phyloP scores from a whole-genome alignment of 148 eudicot species.

The Pharnaceum exiguum region DNA sequence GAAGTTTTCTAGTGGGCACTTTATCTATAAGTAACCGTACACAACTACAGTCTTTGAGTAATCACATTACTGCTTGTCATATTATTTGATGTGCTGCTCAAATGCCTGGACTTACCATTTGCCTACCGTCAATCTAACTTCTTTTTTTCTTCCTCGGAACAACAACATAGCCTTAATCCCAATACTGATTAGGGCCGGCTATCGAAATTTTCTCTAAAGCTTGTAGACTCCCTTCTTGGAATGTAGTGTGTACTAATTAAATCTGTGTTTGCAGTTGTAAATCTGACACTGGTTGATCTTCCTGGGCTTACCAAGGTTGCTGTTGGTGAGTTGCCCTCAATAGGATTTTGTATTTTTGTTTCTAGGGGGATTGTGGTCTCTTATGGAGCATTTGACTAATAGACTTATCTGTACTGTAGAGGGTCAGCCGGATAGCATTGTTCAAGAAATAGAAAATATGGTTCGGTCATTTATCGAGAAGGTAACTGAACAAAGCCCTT shows the following conservation, averaged over 20 bases:
- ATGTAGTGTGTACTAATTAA: slow-evolving; percentile 3
- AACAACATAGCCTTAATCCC: too few relatives aligned
- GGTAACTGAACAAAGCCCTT: slow-evolving; percentile 15
- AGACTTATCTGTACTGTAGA: slow-evolving; percentile 34
- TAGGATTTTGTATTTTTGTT: background rate
- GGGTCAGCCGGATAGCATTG: slow-evolving; percentile 46
- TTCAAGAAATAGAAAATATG: slow-evolving; percentile 49
- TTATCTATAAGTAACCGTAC: too few relatives aligned
- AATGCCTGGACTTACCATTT: too few relatives aligned
- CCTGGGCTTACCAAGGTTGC: slow-evolving; percentile 99
- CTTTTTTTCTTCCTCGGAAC: too few relatives aligned
- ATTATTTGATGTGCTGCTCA: too few relatives aligned
- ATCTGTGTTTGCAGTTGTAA: slow-evolving; percentile 67
- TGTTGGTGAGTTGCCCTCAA: slow-evolving; percentile 56
- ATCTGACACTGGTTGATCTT: slow-evolving; percentile 94
- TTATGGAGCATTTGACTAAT: background rate
- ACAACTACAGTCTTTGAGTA: too few relatives aligned
- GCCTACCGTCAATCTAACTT: too few relatives aligned
- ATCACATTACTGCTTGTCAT: too few relatives aligned
- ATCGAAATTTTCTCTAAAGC: background rate
- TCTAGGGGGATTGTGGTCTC: background rate
- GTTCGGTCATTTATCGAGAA: slow-evolving; percentile 50
- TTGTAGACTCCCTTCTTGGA: background rate
- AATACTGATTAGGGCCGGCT: background rate
- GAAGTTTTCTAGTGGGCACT: too few relatives aligned